Percentiles rank a stretch among this genome's conserved stretches.
Evolutionary conservation across 768 basidiomycete genomes (phyloP).

Genomic region (Boletellus emodensis): DNA sequence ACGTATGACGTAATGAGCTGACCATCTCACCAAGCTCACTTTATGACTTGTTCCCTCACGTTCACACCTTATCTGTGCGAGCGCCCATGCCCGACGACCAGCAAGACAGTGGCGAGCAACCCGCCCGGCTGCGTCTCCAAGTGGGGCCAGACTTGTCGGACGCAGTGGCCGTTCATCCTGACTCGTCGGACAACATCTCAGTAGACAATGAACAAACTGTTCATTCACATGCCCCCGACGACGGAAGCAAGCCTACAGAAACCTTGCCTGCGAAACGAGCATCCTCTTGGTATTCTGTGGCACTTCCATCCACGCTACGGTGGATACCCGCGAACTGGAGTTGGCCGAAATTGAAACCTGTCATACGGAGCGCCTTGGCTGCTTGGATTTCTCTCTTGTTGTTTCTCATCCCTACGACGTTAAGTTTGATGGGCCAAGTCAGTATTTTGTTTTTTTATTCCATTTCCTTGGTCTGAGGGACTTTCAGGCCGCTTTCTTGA

Average conservation of each 20-base stretch:
- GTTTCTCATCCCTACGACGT: constrained; percentile 51
- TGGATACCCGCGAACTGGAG: constrained; percentile 61
- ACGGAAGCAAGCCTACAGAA: neutral
- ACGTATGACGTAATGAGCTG: neutral
- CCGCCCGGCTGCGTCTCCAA: constrained; percentile 5
- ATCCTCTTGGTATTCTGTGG: neutral
- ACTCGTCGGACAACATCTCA: neutral
- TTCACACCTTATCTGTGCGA: neutral
- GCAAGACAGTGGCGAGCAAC: neutral
- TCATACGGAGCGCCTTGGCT: constrained; percentile 55
- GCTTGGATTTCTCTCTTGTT: constrained; percentile 60
- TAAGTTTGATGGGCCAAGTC: constrained; percentile 57
- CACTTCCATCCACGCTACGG: constrained; percentile 32
- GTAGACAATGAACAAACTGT: neutral
- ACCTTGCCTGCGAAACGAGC: neutral
- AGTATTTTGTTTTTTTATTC: neutral
- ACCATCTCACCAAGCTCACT: too few relatives aligned
- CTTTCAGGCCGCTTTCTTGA: constrained; percentile 56
- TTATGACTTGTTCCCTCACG: neutral
- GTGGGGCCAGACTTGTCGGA: neutral
- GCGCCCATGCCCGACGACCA: constrained; percentile 10
- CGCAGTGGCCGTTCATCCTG: neutral
- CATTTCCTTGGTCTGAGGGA: neutral
- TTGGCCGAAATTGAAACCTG: constrained; percentile 59
- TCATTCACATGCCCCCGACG: neutral